Percentiles rank a stretch among this genome's conserved stretches.
These are phyloP conservation scores for Luffa aegyptiaca DNA, from an alignment of 306 rosid genomes.

Conservation along the genomic window DNA sequence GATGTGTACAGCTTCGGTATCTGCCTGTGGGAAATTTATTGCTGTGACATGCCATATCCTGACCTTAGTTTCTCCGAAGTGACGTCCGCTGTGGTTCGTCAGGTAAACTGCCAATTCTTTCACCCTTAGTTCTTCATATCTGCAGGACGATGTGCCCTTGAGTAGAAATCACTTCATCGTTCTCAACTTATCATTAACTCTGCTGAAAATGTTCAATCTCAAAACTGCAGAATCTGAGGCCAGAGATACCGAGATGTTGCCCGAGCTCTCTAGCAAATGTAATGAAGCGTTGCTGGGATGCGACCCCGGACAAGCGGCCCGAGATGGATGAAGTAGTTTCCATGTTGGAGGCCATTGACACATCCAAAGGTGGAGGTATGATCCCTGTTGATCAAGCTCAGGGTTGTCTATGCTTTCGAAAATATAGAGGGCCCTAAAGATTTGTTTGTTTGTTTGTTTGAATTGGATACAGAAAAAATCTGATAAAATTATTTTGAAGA, in stretches of 20 bases:
- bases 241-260: slow-evolving; percentile 95
- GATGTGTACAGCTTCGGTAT: slow-evolving; percentile 97
- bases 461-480: slow-evolving; percentile 19
- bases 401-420: slow-evolving; percentile 85
- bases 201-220: slow-evolving; percentile 11
- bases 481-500: slow-evolving; percentile 52
- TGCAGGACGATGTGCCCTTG: neutral
- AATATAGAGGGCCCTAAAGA: slow-evolving; percentile 63
- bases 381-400: slow-evolving; percentile 84
- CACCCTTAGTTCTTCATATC: neutral
- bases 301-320: slow-evolving; percentile 80
- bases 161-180: neutral
- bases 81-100: slow-evolving; percentile 94
- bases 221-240: slow-evolving; percentile 70
- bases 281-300: slow-evolving; percentile 98
- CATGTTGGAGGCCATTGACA: slow-evolving; percentile 86
- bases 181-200: neutral
- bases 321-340: slow-evolving; percentile 97
- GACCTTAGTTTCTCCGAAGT: slow-evolving; percentile 96
- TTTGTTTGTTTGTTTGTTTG: slow-evolving; percentile 7
- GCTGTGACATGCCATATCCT: slow-evolving; percentile 99
- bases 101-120: slow-evolving; percentile 34
- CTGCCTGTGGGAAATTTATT: slow-evolving; percentile 92
- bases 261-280: slow-evolving; percentile 85
- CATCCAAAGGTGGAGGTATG: slow-evolving; percentile 97